Evolutionary conservation across 257 asterid species (phyloP).

Genomic region (Ehretia macrophylla): DNA sequence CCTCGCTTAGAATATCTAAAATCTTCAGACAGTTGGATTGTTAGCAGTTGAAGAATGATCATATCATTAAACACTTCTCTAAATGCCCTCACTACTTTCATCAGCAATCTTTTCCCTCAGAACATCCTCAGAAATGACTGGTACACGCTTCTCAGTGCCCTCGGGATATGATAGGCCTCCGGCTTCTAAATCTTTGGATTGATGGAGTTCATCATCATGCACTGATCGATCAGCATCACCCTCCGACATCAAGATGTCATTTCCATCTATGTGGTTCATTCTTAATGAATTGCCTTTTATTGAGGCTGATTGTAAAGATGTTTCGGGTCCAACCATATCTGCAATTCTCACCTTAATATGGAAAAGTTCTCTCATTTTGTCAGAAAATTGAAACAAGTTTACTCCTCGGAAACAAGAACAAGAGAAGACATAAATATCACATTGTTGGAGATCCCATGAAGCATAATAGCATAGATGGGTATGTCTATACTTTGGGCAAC

Average conservation of each 20-base stretch:
- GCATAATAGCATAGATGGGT: neutral
- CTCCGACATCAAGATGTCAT: constrained; percentile 14
- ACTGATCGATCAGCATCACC: constrained; percentile 22
- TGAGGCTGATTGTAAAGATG: constrained; percentile 16
- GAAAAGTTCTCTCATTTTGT: constrained; percentile 9
- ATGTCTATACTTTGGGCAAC: too few relatives aligned
- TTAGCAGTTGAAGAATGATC: constrained; percentile 1
- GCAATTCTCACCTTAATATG: constrained; percentile 66
- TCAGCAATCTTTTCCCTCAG: constrained; percentile 25
- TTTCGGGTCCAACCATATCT: constrained; percentile 40
- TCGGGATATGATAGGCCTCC: constrained; percentile 48
- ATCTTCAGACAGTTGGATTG: neutral
- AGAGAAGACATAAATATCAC: neutral
- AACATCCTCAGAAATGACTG: constrained; percentile 20
- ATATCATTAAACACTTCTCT: constrained; percentile 8
- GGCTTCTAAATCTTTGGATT: constrained; percentile 38
- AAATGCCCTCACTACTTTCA: constrained; percentile 28
- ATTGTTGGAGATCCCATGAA: neutral
- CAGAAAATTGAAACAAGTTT: neutral
- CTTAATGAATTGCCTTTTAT: constrained; percentile 12
- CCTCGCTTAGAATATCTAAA: neutral
- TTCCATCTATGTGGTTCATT: constrained; percentile 27
- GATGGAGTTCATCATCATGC: constrained; percentile 13
- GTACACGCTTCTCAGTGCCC: constrained; percentile 14
- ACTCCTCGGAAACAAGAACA: neutral